Base-by-base conservation (phyloP, 768 basidiomycete genomes). In the Flagelloscypha sp. region DNA sequence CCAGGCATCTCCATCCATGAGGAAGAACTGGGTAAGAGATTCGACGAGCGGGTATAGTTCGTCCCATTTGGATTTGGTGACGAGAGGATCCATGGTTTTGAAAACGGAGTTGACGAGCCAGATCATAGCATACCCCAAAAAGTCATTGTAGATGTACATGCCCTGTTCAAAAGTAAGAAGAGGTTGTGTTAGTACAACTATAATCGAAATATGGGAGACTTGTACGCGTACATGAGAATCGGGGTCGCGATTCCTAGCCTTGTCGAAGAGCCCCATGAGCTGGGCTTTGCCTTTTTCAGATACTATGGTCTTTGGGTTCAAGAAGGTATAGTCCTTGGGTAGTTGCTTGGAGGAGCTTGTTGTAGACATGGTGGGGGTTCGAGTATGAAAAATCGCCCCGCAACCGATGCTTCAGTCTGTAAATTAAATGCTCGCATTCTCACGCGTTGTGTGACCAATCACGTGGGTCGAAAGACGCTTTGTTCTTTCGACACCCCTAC, bases 61-160 rank as follows among this genome's bases (percentile, higher is more conserved):
- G 29, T 56, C 49, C 48, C 53, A 59, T 9, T 52, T 43, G 35
- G 62, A 58, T 27, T 54, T 52, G n/a, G 30, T 34, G 15, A 62
- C 43, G 33, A 60, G 60, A 6, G 52, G 41, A 37, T 63, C 48
- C 16, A 58, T 38, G 20, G 37, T 47, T n/a, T 41, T 36, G 18
- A 62, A 46, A 4, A 47, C 49, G 16, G 40, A 53, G 40, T 64
- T 56, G n/a, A 65, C 48, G 34, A 63, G 49, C 33, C 59, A 54
- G 17, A 62, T 45, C n/a, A 60, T 36, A 11, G 48, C 62, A 28
- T 59, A 58, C 2, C 48, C 11, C 25, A 52, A 58, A 36, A 58
- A 60, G 41, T 62, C 55, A 31, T 62, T 57, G 42, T 59, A 58
- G 22, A 58, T 49, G 33, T 58, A 60, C 52, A 61, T 56, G 27